phyloP scores from a whole-genome alignment of 768 basidiomycete genomes.

The Lentinula edodes region DNA sequence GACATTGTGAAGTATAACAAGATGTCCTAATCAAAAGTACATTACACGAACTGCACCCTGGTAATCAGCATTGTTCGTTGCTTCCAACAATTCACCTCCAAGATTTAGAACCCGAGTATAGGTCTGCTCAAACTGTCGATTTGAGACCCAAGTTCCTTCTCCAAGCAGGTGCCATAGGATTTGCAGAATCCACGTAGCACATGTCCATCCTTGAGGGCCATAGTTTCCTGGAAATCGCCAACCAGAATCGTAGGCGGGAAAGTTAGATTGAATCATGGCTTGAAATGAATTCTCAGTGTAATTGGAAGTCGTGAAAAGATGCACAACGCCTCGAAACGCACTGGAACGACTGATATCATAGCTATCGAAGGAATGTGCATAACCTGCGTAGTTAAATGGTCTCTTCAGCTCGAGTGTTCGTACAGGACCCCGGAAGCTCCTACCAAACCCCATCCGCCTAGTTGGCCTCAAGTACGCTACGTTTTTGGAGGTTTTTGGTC shows the following conservation, averaged over 20 bases:
- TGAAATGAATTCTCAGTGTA: neutral
- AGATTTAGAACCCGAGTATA: neutral
- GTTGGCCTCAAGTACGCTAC: too few species aligned
- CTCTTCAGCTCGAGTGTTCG: neutral
- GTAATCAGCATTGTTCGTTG: neutral
- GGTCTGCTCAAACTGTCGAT: neutral
- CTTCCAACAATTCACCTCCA: neutral
- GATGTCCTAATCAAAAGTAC: neutral
- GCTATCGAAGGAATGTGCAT: neutral
- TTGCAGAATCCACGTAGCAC: neutral
- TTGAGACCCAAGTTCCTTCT: neutral
- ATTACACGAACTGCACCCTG: neutral
- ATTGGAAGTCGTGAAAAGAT: neutral
- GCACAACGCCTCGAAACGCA: neutral
- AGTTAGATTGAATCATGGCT: neutral
- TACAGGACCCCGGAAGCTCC: too few species aligned
- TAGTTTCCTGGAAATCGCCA: neutral
- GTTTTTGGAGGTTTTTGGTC: too few species aligned
- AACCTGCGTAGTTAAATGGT: neutral
- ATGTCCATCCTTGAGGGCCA: neutral
- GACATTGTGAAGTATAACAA: too few species aligned
- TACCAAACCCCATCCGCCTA: too few species aligned
- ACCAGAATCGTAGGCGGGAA: neutral
- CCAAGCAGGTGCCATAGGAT: neutral
- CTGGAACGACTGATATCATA: neutral